Evolutionary conservation across 2,329 filamentous ascomycete genomes (phyloP).

Genomic region (Hysterium pulicare): DNA sequence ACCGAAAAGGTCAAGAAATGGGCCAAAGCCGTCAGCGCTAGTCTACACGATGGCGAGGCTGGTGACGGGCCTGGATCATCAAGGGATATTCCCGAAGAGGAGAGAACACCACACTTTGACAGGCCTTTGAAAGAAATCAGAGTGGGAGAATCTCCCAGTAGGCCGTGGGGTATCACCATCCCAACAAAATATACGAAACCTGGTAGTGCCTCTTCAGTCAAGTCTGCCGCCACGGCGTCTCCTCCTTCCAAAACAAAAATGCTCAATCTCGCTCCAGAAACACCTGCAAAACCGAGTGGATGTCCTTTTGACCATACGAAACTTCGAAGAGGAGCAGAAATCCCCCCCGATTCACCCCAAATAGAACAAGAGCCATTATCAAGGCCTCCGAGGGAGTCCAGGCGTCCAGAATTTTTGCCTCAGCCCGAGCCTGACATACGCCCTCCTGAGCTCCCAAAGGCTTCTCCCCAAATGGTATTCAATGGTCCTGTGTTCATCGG

Average conservation of each 20-base stretch:
- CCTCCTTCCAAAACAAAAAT: constrained; percentile 53
- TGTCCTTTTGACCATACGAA: constrained; percentile 36
- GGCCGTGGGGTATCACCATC: constrained; percentile 88
- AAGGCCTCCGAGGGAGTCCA: neutral
- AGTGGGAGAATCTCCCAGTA: constrained; percentile 88
- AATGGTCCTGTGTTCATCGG: constrained; percentile 94
- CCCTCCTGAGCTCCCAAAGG: constrained; percentile 11
- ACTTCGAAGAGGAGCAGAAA: constrained; percentile 15
- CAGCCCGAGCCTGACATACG: constrained; percentile 5
- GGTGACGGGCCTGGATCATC: constrained; percentile 35
- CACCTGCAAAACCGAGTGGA: constrained; percentile 26
- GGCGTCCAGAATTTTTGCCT: constrained; percentile 7
- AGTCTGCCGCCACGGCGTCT: constrained; percentile 39
- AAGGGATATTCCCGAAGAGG: constrained; percentile 49
- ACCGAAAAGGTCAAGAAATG: constrained; percentile 78
- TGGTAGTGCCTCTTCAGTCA: constrained; percentile 36
- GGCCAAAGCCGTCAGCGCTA: constrained; percentile 72
- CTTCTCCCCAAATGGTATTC: constrained; percentile 71
- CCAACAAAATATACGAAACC: constrained; percentile 54
- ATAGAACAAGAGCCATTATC: constrained; percentile 5
- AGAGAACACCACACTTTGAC: constrained; percentile 74
- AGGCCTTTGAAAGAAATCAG: constrained; percentile 81
- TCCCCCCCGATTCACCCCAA: constrained; percentile 1
- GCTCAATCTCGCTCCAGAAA: constrained; percentile 20
- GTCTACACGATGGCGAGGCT: constrained; percentile 41